Base-by-base conservation (phyloP, 2,329 filamentous ascomycete genomes). In the Simplicillium aogashimaense region DNA sequence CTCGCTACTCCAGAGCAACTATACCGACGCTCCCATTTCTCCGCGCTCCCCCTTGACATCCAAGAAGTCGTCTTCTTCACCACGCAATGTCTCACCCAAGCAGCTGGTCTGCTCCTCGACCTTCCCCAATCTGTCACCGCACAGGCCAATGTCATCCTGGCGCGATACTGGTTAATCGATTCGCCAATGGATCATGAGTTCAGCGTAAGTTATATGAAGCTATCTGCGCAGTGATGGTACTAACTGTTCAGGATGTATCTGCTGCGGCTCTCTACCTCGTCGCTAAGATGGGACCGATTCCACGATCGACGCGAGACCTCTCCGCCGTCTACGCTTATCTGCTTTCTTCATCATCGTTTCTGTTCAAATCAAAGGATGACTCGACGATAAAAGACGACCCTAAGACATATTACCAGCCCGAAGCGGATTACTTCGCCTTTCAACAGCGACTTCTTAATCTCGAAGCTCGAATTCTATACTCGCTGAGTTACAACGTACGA, bases 261-360 rank as follows among this genome's bases (percentile, higher is more conserved):
- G 86, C 89, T 29, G 86, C 86, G 13, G 72, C 78, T 1, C 62
- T 97, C 38, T 97, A 87, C 65, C 71, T 95, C 38, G 76, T 80
- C 17, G 77, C 87, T 25, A 97, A 97, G 63, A 73, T 92, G 42
- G 87, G 88, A 17, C 76, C 86, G 3, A 71, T 77, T 37, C 83
- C 88, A 2, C 78, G 83, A 43, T 83, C 83, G 11, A 78, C 86
- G 1, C 80, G 88, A 48, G 88, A 88, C 48, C 67, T 95, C 31
- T 73, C 88, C 43, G 92, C 89, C 56, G 82, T 90, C 44, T 95
- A 94, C 61, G 74, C 78, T 31, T 94, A 90, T 59, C 78, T 97
- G 5, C 64, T 80, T 31, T 85, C 83, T 0, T 59, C 74, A 2
- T 63, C 66, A 17, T 81, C 79, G 0, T 66, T 72, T 0, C 70